Conservation (phyloP, 768 basidiomycete species). For the Trametes maxima region DNA sequence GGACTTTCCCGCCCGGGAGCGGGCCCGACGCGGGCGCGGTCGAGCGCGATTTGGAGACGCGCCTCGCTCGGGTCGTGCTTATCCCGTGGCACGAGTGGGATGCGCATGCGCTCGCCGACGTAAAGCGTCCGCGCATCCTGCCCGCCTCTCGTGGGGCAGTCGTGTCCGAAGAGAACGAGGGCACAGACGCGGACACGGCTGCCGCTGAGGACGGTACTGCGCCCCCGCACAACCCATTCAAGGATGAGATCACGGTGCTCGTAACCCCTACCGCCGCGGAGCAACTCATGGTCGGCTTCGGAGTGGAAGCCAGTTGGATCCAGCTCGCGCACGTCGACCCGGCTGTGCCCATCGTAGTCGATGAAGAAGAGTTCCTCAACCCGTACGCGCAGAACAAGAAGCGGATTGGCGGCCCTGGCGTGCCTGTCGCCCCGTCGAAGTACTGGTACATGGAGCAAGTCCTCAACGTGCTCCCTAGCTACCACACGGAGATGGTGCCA, state of each 20-base stretch:
- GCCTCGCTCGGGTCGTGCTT: slow-evolving; percentile 53
- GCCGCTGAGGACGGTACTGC: slow-evolving; percentile 11
- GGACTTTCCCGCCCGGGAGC: slow-evolving; percentile 4
- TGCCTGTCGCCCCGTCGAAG: slow-evolving; percentile 29
- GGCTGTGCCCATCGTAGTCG: slow-evolving; percentile 11
- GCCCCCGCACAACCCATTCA: slow-evolving; percentile 49
- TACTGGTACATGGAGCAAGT: slow-evolving; percentile 68
- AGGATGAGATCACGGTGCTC: slow-evolving; percentile 62
- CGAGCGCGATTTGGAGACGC: slow-evolving; percentile 49
- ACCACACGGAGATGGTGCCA: slow-evolving; percentile 38
- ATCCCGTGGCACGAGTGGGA: slow-evolving; percentile 54
- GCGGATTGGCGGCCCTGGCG: slow-evolving; percentile 26
- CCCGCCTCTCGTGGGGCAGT: slow-evolving; percentile 41
- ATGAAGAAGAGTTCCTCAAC: background rate
- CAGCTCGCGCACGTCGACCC: slow-evolving; percentile 54
- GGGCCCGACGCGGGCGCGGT: slow-evolving; percentile 33
- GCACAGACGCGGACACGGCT: slow-evolving; percentile 10
- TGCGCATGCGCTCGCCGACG: slow-evolving; percentile 41
- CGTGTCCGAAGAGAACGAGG: slow-evolving; percentile 28
- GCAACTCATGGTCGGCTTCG: slow-evolving; percentile 54
- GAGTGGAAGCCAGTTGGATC: slow-evolving; percentile 66
- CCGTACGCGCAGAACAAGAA: slow-evolving; percentile 30
- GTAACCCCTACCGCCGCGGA: slow-evolving; percentile 49
- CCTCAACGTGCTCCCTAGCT: slow-evolving; percentile 56
- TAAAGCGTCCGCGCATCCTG: slow-evolving; percentile 39